Base-by-base conservation (phyloP, 1,284 basidiomycete genomes). In the Microbotryum intermedium region DNA sequence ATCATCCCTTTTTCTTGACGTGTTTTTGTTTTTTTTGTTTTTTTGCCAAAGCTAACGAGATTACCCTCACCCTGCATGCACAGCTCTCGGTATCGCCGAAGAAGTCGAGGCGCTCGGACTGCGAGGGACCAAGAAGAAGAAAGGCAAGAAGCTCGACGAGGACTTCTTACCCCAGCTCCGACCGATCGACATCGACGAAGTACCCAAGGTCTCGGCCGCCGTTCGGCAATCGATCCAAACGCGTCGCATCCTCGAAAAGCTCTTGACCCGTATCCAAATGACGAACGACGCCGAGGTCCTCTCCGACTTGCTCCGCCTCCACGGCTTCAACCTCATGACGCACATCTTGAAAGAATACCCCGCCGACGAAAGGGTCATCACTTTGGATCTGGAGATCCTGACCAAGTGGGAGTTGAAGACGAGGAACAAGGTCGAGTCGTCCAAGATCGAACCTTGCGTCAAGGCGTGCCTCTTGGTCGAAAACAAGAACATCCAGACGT, bases 31-130 rank as follows among this genome's bases (percentile, higher is more conserved):
- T 62, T 29, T 21, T 18, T 20, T 2, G n/a, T 8, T 46, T 16
- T 20, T n/a, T n/a, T 34, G 6, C 43, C 2, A 18, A 13, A 23
- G 23, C 23, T 45, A 8, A 9, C 23, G 25, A 20, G 1, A 26
- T 4, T 23, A 16, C 29, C 6, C 23, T 7, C 30, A 50, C 48
- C 53, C 63, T n/a, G n/a, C n/a, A n/a, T n/a, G 21, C 64, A 20
- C 67, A 91, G 91, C 94, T n/a, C 83, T 98, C 59, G 94, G 94
- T 74, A 95, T 97, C 61, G 82, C 85, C 13, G 93, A 95, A 53
- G 91, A 95, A 71, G 88, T 90, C 16, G 88, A 90, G 69, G 77
- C 81, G 53, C 79, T 85, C 23, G 77, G 77, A 13, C 50, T 65
- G 43, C 57, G 92, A 74, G 92, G 92, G 2, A 87, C 78, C 60